Conservation (phyloP, 1,284 basidiomycete species). For the Moesziomyces globuligerus region DNA sequence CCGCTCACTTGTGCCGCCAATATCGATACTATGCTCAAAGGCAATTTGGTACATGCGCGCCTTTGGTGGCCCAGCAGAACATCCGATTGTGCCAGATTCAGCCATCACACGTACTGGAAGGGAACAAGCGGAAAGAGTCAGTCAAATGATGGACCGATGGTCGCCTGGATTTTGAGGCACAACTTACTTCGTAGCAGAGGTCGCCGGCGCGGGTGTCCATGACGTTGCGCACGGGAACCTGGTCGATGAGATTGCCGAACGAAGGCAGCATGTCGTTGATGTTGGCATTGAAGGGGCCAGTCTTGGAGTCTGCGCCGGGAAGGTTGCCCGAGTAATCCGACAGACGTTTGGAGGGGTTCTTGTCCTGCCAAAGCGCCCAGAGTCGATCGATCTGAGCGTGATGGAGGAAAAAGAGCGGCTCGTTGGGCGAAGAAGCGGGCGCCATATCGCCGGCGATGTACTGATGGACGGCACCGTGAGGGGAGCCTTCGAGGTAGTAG, state of each 20-base stretch:
- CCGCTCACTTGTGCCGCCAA: no score
- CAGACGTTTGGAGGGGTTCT: conserved; percentile 1
- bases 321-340: conserved; percentile 11
- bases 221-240: conserved; percentile 11
- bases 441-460: conserved; percentile 17
- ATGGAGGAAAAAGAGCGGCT: conserved; percentile 18
- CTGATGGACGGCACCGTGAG: conserved; percentile 18
- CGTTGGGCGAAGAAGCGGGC: conserved; percentile 9
- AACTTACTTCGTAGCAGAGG: background rate
- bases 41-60: no score
- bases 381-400: conserved; percentile 17
- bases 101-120: background rate
- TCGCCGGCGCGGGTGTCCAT: conserved; percentile 6
- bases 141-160: background rate
- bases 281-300: conserved; percentile 11
- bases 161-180: no score
- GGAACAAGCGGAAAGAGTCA: background rate
- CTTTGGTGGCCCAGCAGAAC: no score
- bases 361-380: conserved; percentile 17
- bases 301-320: background rate
- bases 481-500: conserved; percentile 10
- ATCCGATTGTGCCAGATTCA: no score
- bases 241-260: conserved; percentile 5
- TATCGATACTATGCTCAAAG: no score
- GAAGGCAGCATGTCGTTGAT: conserved; percentile 13